Evolutionary conservation across 83 land plant genomes (phyloP), one percentile per base, ranked within the genome.

Genomic region (Larix sibirica): DNA sequence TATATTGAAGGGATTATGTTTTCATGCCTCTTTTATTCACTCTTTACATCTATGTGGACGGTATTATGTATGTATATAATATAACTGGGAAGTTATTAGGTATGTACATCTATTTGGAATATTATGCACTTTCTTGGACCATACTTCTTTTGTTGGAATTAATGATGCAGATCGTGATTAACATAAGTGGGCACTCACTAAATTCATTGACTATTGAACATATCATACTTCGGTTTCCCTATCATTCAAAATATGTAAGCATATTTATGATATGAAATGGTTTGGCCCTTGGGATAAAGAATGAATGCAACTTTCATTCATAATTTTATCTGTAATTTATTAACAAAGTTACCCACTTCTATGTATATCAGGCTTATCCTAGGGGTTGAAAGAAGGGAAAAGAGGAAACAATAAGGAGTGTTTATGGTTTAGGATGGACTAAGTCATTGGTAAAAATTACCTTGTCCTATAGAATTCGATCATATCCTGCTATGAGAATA

Each of bases 381-480:
- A n/a, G n/a, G n/a, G 82, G 85, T 59, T 83, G 81, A 10, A 90
- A 86, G 69, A 87, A 66, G 77, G 94, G 87, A 9, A 66, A n/a
- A 79, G 91, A 90, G 67, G 78, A 84, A 78, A 87, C 84, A 78
- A 87, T 81, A 31, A 69, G 95, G 12, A 85, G 88, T 62, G 79
- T 79, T 12, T 93, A 88, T 79, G 94, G 93, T 8, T 79, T 96
- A 84, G 98, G 94, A 31, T 96, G 95, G 95, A 92, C 94, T 14
- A 97, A 96, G 83, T 97, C 98, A 36, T 83, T 94, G 81, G 97
- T 96, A 58, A 90, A 92, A 62, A 94, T 96, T 89, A 97, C 97
- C 3, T 91, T 96, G n/a, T n/a, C n/a, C n/a, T n/a, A n/a, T n/a
- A n/a, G n/a, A n/a, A n/a, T n/a, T n/a, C n/a, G n/a, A n/a, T n/a